These are phyloP conservation scores for Ustilago sp. DNA, from an alignment of 1,284 basidiomycete species.

Conservation along the genomic window DNA sequence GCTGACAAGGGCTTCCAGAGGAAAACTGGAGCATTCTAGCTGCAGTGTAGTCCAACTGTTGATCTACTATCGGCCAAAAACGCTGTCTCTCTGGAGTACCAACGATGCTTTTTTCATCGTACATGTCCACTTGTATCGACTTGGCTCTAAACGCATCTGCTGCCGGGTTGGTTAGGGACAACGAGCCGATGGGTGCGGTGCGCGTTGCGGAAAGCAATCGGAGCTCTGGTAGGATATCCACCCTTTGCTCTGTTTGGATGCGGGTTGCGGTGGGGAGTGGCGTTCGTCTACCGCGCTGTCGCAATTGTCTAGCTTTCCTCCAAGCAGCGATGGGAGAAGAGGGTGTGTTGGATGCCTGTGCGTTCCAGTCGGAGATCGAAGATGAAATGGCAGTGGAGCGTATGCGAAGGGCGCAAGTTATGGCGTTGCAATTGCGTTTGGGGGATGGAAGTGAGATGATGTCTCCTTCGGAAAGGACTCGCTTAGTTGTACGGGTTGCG, in stretches of 20 bases:
- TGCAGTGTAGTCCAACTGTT: conserved; percentile 45
- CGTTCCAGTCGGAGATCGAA: neutral
- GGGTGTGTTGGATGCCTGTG: neutral
- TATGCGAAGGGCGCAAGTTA: conserved; percentile 5
- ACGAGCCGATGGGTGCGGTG: conserved; percentile 49
- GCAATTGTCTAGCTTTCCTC: neutral
- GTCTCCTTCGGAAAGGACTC: conserved; percentile 32
- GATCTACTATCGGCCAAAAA: conserved; percentile 47
- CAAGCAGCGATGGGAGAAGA: neutral
- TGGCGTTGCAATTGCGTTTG: conserved; percentile 14
- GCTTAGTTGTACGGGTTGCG: conserved; percentile 10
- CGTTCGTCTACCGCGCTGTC: neutral
- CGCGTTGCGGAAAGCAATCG: conserved; percentile 47
- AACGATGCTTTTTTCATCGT: conserved; percentile 24
- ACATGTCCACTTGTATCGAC: conserved; percentile 17
- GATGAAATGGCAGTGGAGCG: neutral
- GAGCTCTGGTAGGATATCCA: conserved; percentile 37
- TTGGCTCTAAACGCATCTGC: neutral
- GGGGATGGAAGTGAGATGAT: conserved; percentile 10
- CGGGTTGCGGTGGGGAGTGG: neutral
- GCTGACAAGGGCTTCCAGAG: neutral
- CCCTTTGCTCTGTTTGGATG: neutral
- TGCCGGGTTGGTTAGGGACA: neutral
- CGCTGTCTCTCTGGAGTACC: conserved; percentile 38
- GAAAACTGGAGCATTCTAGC: conserved; percentile 46